These are phyloP conservation scores for Skeletonema tropicum DNA, from an alignment of 108 stramenopile species.

Conservation along the genomic window DNA sequence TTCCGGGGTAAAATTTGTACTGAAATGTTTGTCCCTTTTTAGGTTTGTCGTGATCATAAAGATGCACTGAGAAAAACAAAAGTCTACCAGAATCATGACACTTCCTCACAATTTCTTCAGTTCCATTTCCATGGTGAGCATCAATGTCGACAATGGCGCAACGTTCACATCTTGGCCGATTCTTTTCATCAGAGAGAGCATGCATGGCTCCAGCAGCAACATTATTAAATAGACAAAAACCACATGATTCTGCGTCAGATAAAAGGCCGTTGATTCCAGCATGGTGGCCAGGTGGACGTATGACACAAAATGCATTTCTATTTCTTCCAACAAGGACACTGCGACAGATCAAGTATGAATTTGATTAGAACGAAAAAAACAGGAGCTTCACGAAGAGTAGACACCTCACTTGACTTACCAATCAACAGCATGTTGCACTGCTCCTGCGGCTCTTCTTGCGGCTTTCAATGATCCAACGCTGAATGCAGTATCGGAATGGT, in stretches of 20 bases:
- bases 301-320: slow-evolving; percentile 94
- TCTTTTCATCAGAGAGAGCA: slow-evolving; percentile 84
- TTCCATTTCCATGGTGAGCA: slow-evolving; percentile 98
- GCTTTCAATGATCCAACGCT: slow-evolving; percentile 88
- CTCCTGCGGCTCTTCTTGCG: slow-evolving; percentile 89
- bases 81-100: slow-evolving; percentile 87
- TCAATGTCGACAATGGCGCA: slow-evolving; percentile 98
- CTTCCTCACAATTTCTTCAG: slow-evolving; percentile 93
- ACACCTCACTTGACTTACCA: slow-evolving; percentile 43
- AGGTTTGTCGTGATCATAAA: slow-evolving; percentile 87
- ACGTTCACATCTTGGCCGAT: slow-evolving; percentile 73
- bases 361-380: neutral
- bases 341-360: neutral
- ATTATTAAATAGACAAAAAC: slow-evolving; percentile 99
- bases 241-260: slow-evolving; percentile 93
- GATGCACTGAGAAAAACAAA: slow-evolving; percentile 94
- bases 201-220: slow-evolving; percentile 97
- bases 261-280: slow-evolving; percentile 90
- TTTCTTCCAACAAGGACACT: slow-evolving; percentile 85
- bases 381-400: neutral
- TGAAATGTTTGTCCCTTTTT: slow-evolving; percentile 51
- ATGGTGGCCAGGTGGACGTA: slow-evolving; percentile 99
- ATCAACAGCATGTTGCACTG: slow-evolving; percentile 94
- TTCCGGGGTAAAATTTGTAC: slow-evolving; percentile 97
- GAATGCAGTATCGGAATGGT: slow-evolving; percentile 89